phyloP scores from a whole-genome alignment of 257 asterid genomes.

The Penstemon eatonii region DNA sequence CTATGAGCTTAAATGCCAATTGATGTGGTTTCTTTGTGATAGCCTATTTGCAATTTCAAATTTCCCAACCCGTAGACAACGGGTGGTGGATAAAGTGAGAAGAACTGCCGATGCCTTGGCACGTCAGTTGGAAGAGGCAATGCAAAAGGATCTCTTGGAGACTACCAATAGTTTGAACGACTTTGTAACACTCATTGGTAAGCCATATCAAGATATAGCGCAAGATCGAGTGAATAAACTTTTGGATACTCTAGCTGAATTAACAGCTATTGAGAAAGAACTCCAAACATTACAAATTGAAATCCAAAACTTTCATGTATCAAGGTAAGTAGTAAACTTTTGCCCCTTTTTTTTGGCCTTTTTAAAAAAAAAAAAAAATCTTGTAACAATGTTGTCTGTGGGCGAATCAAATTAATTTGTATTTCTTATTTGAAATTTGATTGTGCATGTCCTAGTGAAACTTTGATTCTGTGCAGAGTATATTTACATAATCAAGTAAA shows the following conservation, averaged over 20 bases:
- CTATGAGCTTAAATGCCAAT: constrained; percentile 18
- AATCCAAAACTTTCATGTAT: constrained; percentile 72
- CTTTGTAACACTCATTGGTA: constrained; percentile 51
- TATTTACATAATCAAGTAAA: no score
- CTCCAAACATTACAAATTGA: constrained; percentile 59
- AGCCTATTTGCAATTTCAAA: constrained; percentile 82
- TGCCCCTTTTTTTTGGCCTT: neutral
- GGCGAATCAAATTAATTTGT: constrained; percentile 13
- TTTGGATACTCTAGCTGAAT: constrained; percentile 51
- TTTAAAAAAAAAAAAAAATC: neutral
- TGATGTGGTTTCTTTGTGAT: constrained; percentile 20
- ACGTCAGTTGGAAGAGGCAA: constrained; percentile 78
- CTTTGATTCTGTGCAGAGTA: no score
- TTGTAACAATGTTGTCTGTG: neutral
- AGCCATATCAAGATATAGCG: constrained; percentile 66
- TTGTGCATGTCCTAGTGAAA: no score
- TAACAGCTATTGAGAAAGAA: constrained; percentile 49
- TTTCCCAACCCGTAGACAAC: constrained; percentile 71
- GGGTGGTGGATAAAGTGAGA: constrained; percentile 67
- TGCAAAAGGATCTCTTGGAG: constrained; percentile 77
- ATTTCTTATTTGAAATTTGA: no score
- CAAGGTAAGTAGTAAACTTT: constrained; percentile 31
- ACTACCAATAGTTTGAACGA: constrained; percentile 46
- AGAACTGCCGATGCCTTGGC: constrained; percentile 77
- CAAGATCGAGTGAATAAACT: constrained; percentile 56